phyloP scores from a whole-genome alignment of 129 eudicot species.

The Logfia minima region DNA sequence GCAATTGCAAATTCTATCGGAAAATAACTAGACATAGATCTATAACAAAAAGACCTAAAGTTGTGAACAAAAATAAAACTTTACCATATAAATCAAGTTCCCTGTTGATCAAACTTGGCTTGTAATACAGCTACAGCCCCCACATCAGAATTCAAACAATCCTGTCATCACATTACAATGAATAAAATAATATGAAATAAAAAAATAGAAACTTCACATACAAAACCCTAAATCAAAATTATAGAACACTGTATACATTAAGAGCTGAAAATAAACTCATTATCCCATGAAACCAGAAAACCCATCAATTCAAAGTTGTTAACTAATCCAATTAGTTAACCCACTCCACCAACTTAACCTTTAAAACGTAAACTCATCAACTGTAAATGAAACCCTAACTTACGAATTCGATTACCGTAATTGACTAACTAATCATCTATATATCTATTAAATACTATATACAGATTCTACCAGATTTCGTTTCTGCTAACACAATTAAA shows the following conservation, averaged over 20 bases:
- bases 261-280: background rate
- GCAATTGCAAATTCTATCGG: background rate
- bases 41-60: slow-evolving; percentile 3
- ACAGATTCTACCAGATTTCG: slow-evolving; percentile 14
- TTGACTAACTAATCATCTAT: slow-evolving; percentile 12
- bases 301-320: background rate
- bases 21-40: slow-evolving; percentile 11
- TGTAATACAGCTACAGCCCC: slow-evolving; percentile 21
- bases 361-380: slow-evolving; percentile 20
- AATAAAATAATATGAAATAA: background rate
- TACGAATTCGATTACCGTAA: slow-evolving; percentile 18
- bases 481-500: slow-evolving; percentile 17
- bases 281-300: slow-evolving; percentile 11
- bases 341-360: slow-evolving; percentile 4
- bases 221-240: slow-evolving; percentile 18
- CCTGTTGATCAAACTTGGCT: slow-evolving; percentile 29
- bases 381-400: slow-evolving; percentile 27
- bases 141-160: slow-evolving; percentile 23
- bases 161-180: slow-evolving; percentile 15
- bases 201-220: background rate
- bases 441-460: slow-evolving; percentile 8
- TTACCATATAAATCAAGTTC: slow-evolving; percentile 30
- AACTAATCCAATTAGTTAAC: slow-evolving; percentile 21
- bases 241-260: background rate
- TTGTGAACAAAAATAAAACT: slow-evolving; percentile 5